These are phyloP conservation scores for Pythium chondricola DNA, from an alignment of 352 stramenopile genomes.

Conservation along the genomic window DNA sequence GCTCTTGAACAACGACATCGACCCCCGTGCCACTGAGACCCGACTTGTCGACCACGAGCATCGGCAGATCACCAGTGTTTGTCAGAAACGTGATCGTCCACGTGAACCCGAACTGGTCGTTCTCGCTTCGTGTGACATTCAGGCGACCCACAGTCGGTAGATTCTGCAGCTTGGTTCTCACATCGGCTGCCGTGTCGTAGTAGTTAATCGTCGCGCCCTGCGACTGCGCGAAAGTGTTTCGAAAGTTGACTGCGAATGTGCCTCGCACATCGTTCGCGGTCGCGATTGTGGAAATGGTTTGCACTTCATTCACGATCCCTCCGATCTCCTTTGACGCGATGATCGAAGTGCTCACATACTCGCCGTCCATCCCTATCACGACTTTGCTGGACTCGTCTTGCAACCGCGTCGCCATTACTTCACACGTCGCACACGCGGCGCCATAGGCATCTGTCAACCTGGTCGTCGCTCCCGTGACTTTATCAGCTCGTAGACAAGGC, in stretches of 20 bases:
- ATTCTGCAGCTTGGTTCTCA: constrained; percentile 71
- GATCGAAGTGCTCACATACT: constrained; percentile 36
- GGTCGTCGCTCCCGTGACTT: constrained; percentile 24
- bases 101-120: constrained; percentile 39
- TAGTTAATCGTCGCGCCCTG: constrained; percentile 47
- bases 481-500: constrained; percentile 55
- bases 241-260: constrained; percentile 65
- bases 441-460: constrained; percentile 43
- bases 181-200: constrained; percentile 60
- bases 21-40: constrained; percentile 42
- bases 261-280: constrained; percentile 38
- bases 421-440: constrained; percentile 34
- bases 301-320: constrained; percentile 56
- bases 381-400: constrained; percentile 30
- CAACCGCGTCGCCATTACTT: constrained; percentile 27
- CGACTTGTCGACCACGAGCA: constrained; percentile 32
- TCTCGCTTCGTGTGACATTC: constrained; percentile 45
- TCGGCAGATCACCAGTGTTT: constrained; percentile 57
- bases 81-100: constrained; percentile 70
- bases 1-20: constrained; percentile 36
- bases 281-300: constrained; percentile 41
- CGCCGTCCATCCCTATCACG: constrained; percentile 31
- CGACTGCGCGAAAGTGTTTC: constrained; percentile 32
- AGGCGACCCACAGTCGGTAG: constrained; percentile 53
- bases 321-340: constrained; percentile 45